Evolutionary conservation across 2,329 filamentous ascomycete genomes (phyloP), one percentile per base, ranked within the genome.

Genomic region (Bipolaris bicolor): DNA sequence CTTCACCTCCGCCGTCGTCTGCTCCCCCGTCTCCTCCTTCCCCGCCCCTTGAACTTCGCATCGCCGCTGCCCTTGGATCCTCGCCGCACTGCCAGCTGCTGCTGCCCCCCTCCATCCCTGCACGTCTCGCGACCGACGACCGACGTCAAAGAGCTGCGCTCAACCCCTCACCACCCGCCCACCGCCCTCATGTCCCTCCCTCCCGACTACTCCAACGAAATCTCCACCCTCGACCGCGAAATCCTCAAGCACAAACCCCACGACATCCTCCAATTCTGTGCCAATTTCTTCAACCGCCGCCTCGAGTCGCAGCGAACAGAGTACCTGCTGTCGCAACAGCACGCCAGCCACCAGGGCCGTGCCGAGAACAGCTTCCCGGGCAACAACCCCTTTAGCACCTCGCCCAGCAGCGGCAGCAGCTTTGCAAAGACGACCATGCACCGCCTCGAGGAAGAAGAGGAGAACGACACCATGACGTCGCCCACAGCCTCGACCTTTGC

Each of bases 361-460:
- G 88, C 91, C 66, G 86, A 88, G 75, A 88, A 84, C 70, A 86
- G 82, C 69, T 95, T 96, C 78, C 90, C 89, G 57, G 92, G 90
- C 76, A 82, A 81, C 77, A 95, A 93, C 77, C 91, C 90, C 34
- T 93, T 93, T 69, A 88, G 89, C 67, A 74, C 73, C 41, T 70
- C 73, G 46, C 74, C 76, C 66, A 76, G 70, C 66, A 64, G 64
- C 56, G 67, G 65, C 49, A 49, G 29, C 57, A 80, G 79, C 62
- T 79, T 81, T 62, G 81, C 79, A 68, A 75, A 72, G 69, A 62
- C 76, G 57, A 75, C 76, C 67, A 85, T 85, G 77, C 84, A 83
- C 61, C 86, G 90, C 60, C 87, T 94, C 57, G 81, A 84, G 58
- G 92, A 96, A 78, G 92, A 96, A 70, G 92, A 96, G 51, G 90